A percentile compares a stretch with the other conserved stretches of the same genome.
These are phyloP conservation scores for Fusarium sp. DNA, from an alignment of 2,329 filamentous ascomycete genomes.

Conservation along the genomic window DNA sequence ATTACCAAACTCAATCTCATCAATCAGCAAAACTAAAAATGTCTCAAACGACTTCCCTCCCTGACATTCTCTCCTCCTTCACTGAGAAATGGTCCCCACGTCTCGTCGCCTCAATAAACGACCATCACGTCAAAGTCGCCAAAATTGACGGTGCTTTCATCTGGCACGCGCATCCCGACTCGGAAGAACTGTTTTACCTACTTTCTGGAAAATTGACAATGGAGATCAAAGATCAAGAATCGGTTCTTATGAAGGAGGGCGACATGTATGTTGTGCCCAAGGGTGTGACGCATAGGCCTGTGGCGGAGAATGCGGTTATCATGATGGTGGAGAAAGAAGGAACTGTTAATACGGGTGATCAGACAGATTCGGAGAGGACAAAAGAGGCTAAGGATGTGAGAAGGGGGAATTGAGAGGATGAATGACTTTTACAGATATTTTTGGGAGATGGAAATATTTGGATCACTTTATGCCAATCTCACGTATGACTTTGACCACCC, in stretches of 20 bases:
- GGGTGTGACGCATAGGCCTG: constrained; percentile 53
- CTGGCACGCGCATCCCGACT: constrained; percentile 55
- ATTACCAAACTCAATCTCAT: rapidly evolving
- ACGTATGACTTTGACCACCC: rapidly evolving
- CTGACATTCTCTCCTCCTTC: constrained; percentile 44
- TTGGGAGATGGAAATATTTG: too few species aligned
- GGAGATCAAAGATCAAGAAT: constrained; percentile 48
- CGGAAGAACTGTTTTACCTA: constrained; percentile 56
- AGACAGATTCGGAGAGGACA: constrained; percentile 40
- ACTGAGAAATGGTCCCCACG: constrained; percentile 48
- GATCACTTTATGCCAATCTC: too few species aligned
- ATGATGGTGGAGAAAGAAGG: constrained; percentile 54
- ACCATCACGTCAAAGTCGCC: constrained; percentile 55
- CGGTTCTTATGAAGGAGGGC: constrained; percentile 46
- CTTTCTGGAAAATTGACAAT: constrained; percentile 51
- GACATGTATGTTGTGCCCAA: constrained; percentile 52
- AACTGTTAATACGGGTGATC: constrained; percentile 48
- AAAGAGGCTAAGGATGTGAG: constrained; percentile 35
- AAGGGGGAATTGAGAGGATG: background rate
- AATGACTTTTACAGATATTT: too few species aligned
- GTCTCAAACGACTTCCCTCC: constrained; percentile 41
- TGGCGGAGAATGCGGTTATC: constrained; percentile 51
- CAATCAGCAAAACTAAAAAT: background rate
- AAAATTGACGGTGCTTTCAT: constrained; percentile 55
- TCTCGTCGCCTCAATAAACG: constrained; percentile 50